Conservation (phyloP, 768 basidiomycete genomes). For the Tricholoma sp. region DNA sequence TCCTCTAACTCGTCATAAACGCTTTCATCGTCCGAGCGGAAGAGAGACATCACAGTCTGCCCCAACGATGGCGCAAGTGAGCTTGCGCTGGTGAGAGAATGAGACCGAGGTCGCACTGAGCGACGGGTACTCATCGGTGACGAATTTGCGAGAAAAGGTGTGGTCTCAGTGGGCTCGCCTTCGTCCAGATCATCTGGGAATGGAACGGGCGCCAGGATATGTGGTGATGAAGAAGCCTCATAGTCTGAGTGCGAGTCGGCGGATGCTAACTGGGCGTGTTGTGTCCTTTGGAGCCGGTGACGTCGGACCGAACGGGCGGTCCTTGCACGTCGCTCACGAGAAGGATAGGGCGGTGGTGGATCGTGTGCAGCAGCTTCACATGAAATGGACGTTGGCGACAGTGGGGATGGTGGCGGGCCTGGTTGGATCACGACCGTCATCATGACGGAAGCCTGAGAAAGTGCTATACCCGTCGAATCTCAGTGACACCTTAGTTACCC, state of each 20-base stretch:
- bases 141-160: constrained; percentile 39
- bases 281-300: constrained; percentile 20
- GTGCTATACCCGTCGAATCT: no score
- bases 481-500: no score
- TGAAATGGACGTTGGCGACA: not conserved
- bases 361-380: constrained; percentile 28
- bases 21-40: constrained; percentile 41
- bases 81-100: constrained; percentile 50
- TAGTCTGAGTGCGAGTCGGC: constrained; percentile 30
- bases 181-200: constrained; percentile 19
- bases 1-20: constrained; percentile 26
- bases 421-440: not conserved
- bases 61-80: constrained; percentile 62
- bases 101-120: constrained; percentile 42
- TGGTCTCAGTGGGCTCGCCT: constrained; percentile 38
- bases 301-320: constrained; percentile 25
- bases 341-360: constrained; percentile 72
- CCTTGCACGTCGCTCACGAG: constrained; percentile 37
- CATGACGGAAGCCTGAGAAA: not conserved
- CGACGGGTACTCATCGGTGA: constrained; percentile 18
- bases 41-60: constrained; percentile 68
- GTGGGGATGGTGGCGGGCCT: not conserved
- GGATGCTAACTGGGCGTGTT: constrained; percentile 25
- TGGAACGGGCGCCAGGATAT: constrained; percentile 5
- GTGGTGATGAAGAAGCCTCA: constrained; percentile 23